Base-by-base conservation (phyloP, 345 rosid genomes). In the Mercurialis annua region DNA sequence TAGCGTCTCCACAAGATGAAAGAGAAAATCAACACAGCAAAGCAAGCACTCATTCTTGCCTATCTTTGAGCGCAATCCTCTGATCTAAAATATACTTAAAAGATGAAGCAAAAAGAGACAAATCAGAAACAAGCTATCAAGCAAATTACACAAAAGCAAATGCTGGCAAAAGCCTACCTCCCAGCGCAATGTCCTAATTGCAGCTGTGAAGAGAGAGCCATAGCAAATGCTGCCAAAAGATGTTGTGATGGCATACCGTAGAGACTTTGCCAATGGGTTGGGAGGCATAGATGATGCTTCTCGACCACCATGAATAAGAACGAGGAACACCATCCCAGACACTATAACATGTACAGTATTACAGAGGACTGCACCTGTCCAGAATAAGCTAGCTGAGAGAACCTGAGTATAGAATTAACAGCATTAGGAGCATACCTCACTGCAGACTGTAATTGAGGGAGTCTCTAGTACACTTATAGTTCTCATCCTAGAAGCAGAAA, bases 171-270 rank as follows among this genome's bases (percentile, higher is more conserved):
- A 42, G 57, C 76, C 24, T 81, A 89, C 99, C 99, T 91, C 94
- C 97, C 99, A 94, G 26, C 97, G 88, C 75, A 91, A 74, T 56
- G 96, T 94, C 73, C 99, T 81, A 68, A 94, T 91, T 51, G 97
- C 95, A 67, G 97, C 96, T 40, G 99, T 94, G 72, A 94, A 94
- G 70, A 94, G 92, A 26, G 97, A 94, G 7, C 99, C 99, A 38
- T 94, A 94, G 78, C 99, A 94, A 70, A 94, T 89, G 80, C 97
- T 89, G 74, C 99, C 96, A 48, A 94, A 85, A 50, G 99, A 91
- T 65, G 91, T 94, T 62, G 99, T 94, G 71, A 87, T 82, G 43
- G 99, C 90, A 74, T 89, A 87, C 62, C 87, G 77, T 38, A 90
- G 72, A 42, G 92, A 80, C 66, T 81, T 86, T 80, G 84, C 27